Evolutionary conservation across 2,329 filamentous ascomycete genomes (phyloP).

Genomic region (Colletotrichum graminicola): DNA sequence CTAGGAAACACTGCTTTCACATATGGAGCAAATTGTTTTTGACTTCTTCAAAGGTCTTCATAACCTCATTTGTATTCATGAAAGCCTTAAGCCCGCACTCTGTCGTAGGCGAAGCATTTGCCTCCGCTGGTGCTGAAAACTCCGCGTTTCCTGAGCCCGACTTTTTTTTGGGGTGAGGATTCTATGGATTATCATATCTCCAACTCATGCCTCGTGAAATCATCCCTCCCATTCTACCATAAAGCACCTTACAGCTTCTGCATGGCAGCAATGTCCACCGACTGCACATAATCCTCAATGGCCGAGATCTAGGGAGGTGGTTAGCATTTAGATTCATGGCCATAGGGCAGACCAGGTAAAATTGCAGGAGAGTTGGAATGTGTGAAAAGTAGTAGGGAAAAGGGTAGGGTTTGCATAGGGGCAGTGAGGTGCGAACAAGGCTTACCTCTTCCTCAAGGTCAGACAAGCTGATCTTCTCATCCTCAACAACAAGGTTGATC

Average conservation of each 20-base stretch:
- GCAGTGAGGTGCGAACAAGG: neutral
- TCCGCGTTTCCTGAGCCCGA: conserved; percentile 32
- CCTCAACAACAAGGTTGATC: conserved; percentile 97
- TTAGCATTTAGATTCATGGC: neutral
- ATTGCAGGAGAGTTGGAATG: neutral
- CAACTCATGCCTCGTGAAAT: conserved; percentile 51
- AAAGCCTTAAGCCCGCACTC: conserved; percentile 37
- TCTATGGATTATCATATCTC: conserved; percentile 44
- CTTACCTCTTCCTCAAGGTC: conserved; percentile 80
- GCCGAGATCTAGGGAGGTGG: conserved; percentile 68
- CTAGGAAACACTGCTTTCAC: neutral
- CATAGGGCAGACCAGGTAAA: neutral
- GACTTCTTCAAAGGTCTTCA: conserved; percentile 38
- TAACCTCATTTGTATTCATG: conserved; percentile 42
- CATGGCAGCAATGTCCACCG: conserved; percentile 76
- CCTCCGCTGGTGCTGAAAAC: conserved; percentile 38
- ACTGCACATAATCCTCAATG: conserved; percentile 97
- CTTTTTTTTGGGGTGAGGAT: conserved; percentile 37
- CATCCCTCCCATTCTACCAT: conserved; percentile 42
- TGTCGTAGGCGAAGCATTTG: conserved; percentile 17
- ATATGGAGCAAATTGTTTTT: neutral
- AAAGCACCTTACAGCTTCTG: conserved; percentile 44
- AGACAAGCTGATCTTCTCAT: conserved; percentile 90
- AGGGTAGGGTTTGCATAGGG: neutral
- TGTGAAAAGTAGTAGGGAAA: neutral